These are phyloP conservation scores for Penicillium oxalicum DNA, from an alignment of 2,329 filamentous ascomycete genomes.

Conservation along the genomic window DNA sequence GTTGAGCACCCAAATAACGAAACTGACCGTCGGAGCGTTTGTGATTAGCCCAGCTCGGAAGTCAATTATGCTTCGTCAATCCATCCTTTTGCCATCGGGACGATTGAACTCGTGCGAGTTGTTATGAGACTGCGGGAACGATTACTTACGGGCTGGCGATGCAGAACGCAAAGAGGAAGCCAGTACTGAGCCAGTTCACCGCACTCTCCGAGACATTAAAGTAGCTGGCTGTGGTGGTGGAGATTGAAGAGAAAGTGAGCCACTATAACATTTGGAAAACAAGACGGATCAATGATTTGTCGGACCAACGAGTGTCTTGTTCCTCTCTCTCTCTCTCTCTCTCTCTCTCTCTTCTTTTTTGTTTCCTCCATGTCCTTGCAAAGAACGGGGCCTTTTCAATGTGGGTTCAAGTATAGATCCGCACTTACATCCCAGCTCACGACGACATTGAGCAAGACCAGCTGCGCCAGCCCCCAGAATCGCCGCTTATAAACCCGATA, in stretches of 20 bases:
- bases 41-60: not conserved
- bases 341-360: no score
- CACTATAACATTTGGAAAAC: conserved; percentile 50
- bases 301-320: not conserved
- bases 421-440: conserved; percentile 85
- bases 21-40: conserved; percentile 16
- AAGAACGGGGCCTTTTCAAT: no score
- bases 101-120: no score
- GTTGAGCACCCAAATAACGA: conserved; percentile 72
- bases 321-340: no score
- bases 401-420: no score
- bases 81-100: no score
- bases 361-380: no score
- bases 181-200: conserved; percentile 91
- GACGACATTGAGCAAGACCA: conserved; percentile 84
- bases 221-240: conserved; percentile 65
- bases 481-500: conserved; percentile 71
- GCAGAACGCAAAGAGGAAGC: conserved; percentile 79
- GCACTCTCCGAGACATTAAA: conserved; percentile 67
- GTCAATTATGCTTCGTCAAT: no score
- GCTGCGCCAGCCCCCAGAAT: conserved; percentile 78
- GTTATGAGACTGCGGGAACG: not conserved
- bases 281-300: not conserved
- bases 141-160: conserved; percentile 57
- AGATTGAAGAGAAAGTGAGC: conserved; percentile 86